A percentile compares a stretch with the other conserved stretches of the same genome.
phyloP scores from a whole-genome alignment of 768 basidiomycete genomes.

The Lanmaoa pseudosensibilis region DNA sequence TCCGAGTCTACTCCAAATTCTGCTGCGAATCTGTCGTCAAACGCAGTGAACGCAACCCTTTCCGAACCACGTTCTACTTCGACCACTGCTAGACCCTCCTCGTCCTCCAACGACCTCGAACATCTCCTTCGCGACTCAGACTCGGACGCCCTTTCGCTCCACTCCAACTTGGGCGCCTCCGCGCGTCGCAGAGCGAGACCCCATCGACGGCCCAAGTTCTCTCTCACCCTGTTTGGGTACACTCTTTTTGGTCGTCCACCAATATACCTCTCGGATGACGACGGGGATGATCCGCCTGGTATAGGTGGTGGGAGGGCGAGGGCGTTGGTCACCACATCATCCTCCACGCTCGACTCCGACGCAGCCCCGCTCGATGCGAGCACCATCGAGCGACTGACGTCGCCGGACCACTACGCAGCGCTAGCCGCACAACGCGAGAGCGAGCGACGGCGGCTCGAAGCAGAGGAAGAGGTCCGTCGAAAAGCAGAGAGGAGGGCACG shows the following conservation, averaged over 20 bases:
- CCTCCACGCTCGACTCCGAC: conserved; percentile 65
- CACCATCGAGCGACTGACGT: conserved; percentile 53
- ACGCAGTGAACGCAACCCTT: conserved; percentile 3
- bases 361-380: conserved; percentile 63
- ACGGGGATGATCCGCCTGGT: conserved; percentile 38
- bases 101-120: conserved; percentile 43
- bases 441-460: conserved; percentile 31
- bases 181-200: conserved; percentile 33
- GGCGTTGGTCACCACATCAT: conserved; percentile 27
- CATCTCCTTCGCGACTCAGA: conserved; percentile 51
- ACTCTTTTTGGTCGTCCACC: conserved; percentile 64
- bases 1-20: conserved; percentile 26
- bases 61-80: conserved; percentile 30
- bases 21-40: conserved; percentile 18
- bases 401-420: conserved; percentile 36
- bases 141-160: conserved; percentile 61
- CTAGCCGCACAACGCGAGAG: conserved; percentile 31
- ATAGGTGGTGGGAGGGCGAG: conserved; percentile 17
- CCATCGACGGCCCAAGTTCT: conserved; percentile 33
- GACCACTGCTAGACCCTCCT: conserved; percentile 6
- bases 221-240: conserved; percentile 64
- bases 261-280: conserved; percentile 61
- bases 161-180: conserved; percentile 55
- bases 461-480: conserved; percentile 41
- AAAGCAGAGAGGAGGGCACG: conserved; percentile 51